Evolutionary conservation across 1,284 basidiomycete species (phyloP).

Genomic region (Microbotryomycetes sp.): DNA sequence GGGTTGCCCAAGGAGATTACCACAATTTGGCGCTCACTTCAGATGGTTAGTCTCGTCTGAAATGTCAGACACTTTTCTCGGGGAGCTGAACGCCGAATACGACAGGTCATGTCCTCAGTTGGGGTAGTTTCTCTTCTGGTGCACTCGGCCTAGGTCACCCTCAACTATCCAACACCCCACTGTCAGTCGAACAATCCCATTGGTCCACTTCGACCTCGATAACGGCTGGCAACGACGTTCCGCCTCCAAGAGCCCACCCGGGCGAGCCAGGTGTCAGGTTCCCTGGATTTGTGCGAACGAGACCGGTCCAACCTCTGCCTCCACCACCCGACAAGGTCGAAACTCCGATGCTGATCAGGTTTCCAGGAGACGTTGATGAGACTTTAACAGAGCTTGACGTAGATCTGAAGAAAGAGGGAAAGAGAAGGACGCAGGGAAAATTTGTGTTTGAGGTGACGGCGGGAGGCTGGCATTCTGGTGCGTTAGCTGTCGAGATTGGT

Average conservation of each 20-base stretch:
- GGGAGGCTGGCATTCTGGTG: conserved; percentile 80
- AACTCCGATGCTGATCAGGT: conserved; percentile 61
- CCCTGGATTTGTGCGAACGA: background rate
- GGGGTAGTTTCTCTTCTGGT: conserved; percentile 70
- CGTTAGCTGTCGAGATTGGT: conserved; percentile 69
- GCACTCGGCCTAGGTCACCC: conserved; percentile 71
- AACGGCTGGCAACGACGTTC: background rate
- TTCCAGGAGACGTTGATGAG: conserved; percentile 48
- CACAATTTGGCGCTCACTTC: conserved; percentile 76
- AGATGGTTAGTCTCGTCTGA: conserved; percentile 53
- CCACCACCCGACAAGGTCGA: conserved; percentile 47
- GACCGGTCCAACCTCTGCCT: background rate
- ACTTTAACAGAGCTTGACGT: conserved; percentile 32
- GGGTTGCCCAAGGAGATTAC: conserved; percentile 59
- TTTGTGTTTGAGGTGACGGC: conserved; percentile 73
- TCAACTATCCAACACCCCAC: conserved; percentile 11
- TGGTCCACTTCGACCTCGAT: background rate
- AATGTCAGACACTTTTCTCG: too few relatives aligned
- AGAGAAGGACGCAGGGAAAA: conserved; percentile 31
- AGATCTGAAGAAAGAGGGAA: background rate
- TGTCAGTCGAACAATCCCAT: conserved; percentile 5
- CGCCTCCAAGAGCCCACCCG: background rate
- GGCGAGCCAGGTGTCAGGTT: background rate
- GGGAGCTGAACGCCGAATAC: too few relatives aligned
- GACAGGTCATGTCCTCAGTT: conserved; percentile 56